Evolutionary conservation across 192 early-diverging fungal genomes (phyloP), one percentile per base, ranked within the genome.

Genomic region (Coemansia sp.): DNA sequence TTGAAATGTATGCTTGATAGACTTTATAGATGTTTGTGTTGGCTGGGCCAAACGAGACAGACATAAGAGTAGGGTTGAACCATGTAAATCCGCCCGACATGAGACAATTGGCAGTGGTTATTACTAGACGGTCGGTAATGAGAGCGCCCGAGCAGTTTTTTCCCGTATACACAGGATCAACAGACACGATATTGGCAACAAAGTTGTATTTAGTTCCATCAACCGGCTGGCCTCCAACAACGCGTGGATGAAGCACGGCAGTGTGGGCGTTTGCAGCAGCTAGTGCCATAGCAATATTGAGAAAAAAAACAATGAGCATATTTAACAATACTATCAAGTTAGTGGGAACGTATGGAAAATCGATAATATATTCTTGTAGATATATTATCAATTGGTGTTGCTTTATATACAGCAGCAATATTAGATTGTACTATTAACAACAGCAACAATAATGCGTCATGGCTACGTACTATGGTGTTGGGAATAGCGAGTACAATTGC

Each of bases 51-150:
- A 75, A 54, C 6, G 61, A 54, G 3, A 75, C 64, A 0, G 74
- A 60, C 39, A 70, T 60, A 1, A 63, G 56, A 1, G 20, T 7
- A 4, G 74, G 45, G 22, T 65, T 54, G 53, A 66, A 75, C 56
- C 64, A 59, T 0, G 74, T 63, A 19, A 35, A 37, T 0, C 29
- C 54, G 20, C 57, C 41, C 9, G 68, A 59, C 23, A 59, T 61
- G 27, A 75, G 64, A 20, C 74, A 75, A 57, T 75, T 66, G 51
- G 74, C 68, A 0, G 74, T 75, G 12, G 74, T 75, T 18, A 70
- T 41, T 1, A 75, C 68, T 1, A 62, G 52, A 11, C 29, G 64
- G 4, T 61, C 26, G 27, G 22, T 50, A 24, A 75, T 59, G 19
- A 75, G 64, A n/a, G 65, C 43, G 2, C 74, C 74, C 0, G 20